phyloP scores from a whole-genome alignment of 495 filamentous ascomycete genomes.

The Articulospora tetracladia region DNA sequence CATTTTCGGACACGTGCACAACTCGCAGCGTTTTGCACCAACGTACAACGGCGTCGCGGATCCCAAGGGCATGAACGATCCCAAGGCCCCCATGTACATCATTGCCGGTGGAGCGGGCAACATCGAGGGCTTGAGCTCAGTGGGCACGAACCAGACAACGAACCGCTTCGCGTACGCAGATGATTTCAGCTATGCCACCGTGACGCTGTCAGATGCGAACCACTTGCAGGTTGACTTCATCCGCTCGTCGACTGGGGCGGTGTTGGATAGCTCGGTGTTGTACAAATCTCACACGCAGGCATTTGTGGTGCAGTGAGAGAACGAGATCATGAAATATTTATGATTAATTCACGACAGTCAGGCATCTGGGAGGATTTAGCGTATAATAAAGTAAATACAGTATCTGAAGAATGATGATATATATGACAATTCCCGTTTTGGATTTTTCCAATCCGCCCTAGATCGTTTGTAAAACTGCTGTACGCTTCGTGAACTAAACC shows the following conservation, averaged over 20 bases:
- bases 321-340: not conserved
- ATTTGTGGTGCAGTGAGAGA: slow-evolving; percentile 44
- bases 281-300: slow-evolving; percentile 45
- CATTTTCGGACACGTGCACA: slow-evolving; percentile 60
- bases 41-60: slow-evolving; percentile 37
- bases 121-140: slow-evolving; percentile 37
- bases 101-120: slow-evolving; percentile 44
- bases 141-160: slow-evolving; percentile 37
- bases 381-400: too few species aligned
- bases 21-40: slow-evolving; percentile 43
- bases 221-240: slow-evolving; percentile 38
- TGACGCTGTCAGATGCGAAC: slow-evolving; percentile 30
- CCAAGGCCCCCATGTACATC: slow-evolving; percentile 46
- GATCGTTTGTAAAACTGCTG: too few species aligned
- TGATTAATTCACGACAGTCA: too few species aligned
- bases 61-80: slow-evolving; percentile 40
- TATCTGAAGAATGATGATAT: too few species aligned
- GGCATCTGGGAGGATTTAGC: too few species aligned
- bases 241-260: slow-evolving; percentile 41
- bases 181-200: slow-evolving; percentile 49
- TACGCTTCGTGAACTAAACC: too few species aligned
- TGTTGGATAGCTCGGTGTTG: slow-evolving; percentile 48
- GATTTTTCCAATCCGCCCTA: too few species aligned
- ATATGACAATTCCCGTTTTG: too few species aligned
- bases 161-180: slow-evolving; percentile 54